phyloP scores from a whole-genome alignment of 1,139 yeast species.

The Geotrichum candidum region DNA sequence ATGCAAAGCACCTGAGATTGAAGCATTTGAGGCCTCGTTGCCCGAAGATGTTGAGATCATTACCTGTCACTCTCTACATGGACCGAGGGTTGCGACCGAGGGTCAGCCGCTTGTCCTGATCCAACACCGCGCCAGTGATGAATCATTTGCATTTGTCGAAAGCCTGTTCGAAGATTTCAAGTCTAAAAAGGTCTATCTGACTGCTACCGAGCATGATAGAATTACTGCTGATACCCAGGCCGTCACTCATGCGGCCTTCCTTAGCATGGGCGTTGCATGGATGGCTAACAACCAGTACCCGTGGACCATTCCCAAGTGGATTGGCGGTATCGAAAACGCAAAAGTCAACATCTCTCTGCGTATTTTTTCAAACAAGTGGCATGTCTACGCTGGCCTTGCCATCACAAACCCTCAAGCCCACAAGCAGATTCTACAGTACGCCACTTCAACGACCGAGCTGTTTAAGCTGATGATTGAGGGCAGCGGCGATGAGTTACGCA shows the following conservation, averaged over 20 bases:
- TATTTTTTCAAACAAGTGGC: slow-evolving; percentile 92
- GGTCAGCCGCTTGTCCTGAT: slow-evolving; percentile 92
- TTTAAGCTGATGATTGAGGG: slow-evolving; percentile 79
- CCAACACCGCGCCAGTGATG: slow-evolving; percentile 59
- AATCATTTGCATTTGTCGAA: slow-evolving; percentile 55
- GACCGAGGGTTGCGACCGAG: slow-evolving; percentile 80
- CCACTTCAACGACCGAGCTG: slow-evolving; percentile 74
- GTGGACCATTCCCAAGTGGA: slow-evolving; percentile 83
- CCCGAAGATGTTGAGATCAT: slow-evolving; percentile 79
- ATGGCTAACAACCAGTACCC: slow-evolving; percentile 76
- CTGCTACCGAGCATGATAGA: slow-evolving; percentile 82
- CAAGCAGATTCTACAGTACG: slow-evolving; percentile 81
- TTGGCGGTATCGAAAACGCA: slow-evolving; percentile 93
- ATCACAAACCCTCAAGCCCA: slow-evolving; percentile 95
- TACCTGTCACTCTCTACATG: slow-evolving; percentile 87
- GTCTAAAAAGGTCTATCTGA: slow-evolving; percentile 70
- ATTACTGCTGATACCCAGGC: slow-evolving; percentile 99
- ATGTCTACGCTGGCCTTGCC: slow-evolving; percentile 95
- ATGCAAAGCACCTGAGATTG: slow-evolving; percentile 85
- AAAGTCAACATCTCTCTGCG: slow-evolving; percentile 88
- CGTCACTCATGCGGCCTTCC: slow-evolving; percentile 94
- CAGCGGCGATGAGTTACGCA: slow-evolving; percentile 49
- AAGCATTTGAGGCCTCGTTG: slow-evolving; percentile 68
- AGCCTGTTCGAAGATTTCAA: slow-evolving; percentile 62
- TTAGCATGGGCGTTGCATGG: slow-evolving; percentile 98